Evolutionary conservation across 106 monocot genomes (phyloP).

Genomic region (Cymbidium sinense): DNA sequence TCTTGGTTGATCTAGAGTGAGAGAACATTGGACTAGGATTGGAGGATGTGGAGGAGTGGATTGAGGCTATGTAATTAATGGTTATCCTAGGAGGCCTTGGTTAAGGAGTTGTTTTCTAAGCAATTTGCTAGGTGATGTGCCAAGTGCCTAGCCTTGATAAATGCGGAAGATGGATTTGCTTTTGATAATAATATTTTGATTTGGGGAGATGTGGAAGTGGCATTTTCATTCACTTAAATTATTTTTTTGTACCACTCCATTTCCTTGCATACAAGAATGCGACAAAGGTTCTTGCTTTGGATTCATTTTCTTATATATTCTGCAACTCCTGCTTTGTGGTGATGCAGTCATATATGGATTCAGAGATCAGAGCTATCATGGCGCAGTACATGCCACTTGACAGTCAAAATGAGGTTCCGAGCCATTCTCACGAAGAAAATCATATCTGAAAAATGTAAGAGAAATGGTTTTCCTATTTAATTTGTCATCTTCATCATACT

Average conservation of each 20-base stretch:
- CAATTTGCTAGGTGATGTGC: no score
- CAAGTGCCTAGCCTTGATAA: no score
- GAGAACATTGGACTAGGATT: not conserved
- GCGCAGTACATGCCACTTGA: constrained; percentile 81
- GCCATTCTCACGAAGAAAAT: constrained; percentile 23
- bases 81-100: not conserved
- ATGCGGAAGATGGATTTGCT: no score
- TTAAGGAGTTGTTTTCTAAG: no score
- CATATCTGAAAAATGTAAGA: not conserved
- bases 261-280: not conserved
- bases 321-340: not conserved
- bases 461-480: not conserved
- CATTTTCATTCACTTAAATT: not conserved
- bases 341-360: constrained; percentile 42
- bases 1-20: not conserved
- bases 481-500: not conserved
- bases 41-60: not conserved
- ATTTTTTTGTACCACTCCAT: not conserved
- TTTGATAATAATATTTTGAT: no score
- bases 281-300: no score
- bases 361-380: constrained; percentile 73
- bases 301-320: not conserved
- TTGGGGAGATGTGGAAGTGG: no score
- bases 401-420: constrained; percentile 38
- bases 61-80: not conserved